A percentile compares a stretch with the other conserved stretches of the same genome.
Conservation (phyloP, 331 rosid species). For the Quercus lobata region DNA sequence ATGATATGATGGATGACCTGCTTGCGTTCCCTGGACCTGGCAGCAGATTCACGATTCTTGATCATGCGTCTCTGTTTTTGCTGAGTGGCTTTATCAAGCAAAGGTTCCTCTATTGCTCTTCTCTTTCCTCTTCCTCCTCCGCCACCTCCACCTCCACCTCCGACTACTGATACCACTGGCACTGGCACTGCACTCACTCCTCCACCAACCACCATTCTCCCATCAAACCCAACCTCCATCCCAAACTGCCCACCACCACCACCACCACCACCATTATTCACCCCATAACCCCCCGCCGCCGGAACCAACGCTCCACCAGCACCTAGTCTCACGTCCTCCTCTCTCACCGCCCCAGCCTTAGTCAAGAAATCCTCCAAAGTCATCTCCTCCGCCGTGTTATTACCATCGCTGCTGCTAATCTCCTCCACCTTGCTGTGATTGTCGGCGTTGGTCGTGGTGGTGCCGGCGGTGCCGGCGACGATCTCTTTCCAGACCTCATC, state of each 20-base stretch:
- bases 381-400: conserved; percentile 24
- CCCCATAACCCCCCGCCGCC: conserved; percentile 10
- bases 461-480: conserved; percentile 30
- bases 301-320: conserved; percentile 21
- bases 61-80: conserved; percentile 87
- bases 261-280: conserved; percentile 7
- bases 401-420: too few relatives aligned
- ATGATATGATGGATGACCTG: conserved; percentile 38
- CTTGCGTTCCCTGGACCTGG: conserved; percentile 95
- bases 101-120: conserved; percentile 52
- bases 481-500: conserved; percentile 81
- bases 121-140: conserved; percentile 58
- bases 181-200: background rate
- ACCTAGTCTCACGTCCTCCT: conserved; percentile 44
- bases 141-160: conserved; percentile 16
- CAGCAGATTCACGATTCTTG: conserved; percentile 93
- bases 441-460: too few relatives aligned
- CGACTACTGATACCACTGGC: too few relatives aligned
- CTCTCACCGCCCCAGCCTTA: conserved; percentile 54
- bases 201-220: conserved; percentile 25
- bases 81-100: conserved; percentile 76
- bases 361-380: conserved; percentile 77
- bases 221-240: conserved; percentile 32
- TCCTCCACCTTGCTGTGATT: too few relatives aligned
- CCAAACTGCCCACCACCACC: conserved; percentile 14